A percentile compares a stretch with the other conserved stretches of the same genome.
phyloP scores from a whole-genome alignment of 495 filamentous ascomycete species.

The Tuber umbilicatum region DNA sequence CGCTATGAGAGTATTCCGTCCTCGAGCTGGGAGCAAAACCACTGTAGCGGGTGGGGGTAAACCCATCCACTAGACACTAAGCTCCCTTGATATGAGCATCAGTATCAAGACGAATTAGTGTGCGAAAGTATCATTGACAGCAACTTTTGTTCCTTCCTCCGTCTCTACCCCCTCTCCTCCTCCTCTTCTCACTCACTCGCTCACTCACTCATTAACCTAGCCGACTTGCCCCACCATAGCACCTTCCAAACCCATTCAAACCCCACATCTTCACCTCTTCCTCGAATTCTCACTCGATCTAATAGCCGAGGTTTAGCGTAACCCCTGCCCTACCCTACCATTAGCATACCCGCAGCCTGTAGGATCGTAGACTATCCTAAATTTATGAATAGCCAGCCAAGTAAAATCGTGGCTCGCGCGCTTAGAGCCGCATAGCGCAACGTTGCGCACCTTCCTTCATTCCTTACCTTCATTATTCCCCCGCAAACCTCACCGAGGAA shows the following conservation, averaged over 20 bases:
- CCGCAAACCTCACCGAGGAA: not conserved
- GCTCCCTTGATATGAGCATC: not conserved
- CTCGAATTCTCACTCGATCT: not conserved
- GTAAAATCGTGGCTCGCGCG: not conserved
- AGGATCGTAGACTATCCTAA: not conserved
- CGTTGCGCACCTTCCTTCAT: not conserved
- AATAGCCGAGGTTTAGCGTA: not conserved
- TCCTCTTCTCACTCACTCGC: not conserved
- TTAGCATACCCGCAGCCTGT: not conserved
- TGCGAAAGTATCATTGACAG: slow-evolving; percentile 5
- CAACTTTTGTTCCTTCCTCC: not conserved
- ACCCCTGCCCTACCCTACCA: not conserved
- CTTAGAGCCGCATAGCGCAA: not conserved
- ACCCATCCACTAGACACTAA: not conserved
- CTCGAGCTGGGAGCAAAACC: not conserved
- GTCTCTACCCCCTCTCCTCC: too few relatives aligned
- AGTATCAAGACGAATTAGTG: not conserved
- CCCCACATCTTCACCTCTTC: not conserved
- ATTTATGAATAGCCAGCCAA: not conserved
- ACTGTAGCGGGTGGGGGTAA: not conserved
- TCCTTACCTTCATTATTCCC: not conserved
- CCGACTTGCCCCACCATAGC: not conserved
- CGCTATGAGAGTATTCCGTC: not conserved
- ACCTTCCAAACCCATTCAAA: not conserved
- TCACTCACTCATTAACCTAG: not conserved